Evolutionary conservation across 352 stramenopile genomes (phyloP).

Genomic region (Globisporangium barbulae): DNA sequence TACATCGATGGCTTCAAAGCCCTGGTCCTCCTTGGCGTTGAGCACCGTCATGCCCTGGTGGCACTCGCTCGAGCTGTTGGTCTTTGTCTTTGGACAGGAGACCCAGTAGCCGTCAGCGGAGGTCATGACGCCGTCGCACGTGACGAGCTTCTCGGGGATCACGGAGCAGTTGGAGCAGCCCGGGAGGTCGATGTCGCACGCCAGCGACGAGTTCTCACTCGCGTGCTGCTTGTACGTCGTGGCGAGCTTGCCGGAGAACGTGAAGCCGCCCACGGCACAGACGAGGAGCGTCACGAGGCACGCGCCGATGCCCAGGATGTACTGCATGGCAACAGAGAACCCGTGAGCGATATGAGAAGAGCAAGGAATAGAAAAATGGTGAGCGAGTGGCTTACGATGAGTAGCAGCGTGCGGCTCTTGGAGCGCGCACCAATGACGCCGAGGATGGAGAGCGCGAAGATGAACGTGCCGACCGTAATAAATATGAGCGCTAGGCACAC

Average conservation of each 20-base stretch:
- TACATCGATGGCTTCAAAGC: constrained; percentile 62
- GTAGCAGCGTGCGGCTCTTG: constrained; percentile 73
- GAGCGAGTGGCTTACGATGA: constrained; percentile 52
- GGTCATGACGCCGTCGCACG: constrained; percentile 43
- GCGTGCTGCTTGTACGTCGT: constrained; percentile 46
- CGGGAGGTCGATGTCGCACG: constrained; percentile 60
- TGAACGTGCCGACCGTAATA: constrained; percentile 61
- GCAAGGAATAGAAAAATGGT: not conserved
- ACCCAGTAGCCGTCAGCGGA: constrained; percentile 36
- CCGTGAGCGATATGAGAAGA: not conserved
- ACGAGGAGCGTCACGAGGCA: constrained; percentile 63
- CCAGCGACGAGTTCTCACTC: constrained; percentile 35
- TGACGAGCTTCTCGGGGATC: constrained; percentile 19
- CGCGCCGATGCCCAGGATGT: constrained; percentile 60
- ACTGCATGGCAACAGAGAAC: constrained; percentile 30
- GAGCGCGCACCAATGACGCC: constrained; percentile 62
- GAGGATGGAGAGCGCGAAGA: constrained; percentile 61
- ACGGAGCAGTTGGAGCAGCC: constrained; percentile 81
- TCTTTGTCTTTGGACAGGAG: constrained; percentile 28
- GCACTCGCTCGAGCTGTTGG: constrained; percentile 26
- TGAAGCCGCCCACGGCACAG: constrained; percentile 62
- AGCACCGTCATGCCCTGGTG: constrained; percentile 53
- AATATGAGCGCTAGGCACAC: constrained; percentile 54
- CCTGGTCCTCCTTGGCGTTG: constrained; percentile 44
- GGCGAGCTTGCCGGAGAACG: constrained; percentile 55